These are phyloP conservation scores for Globisporangium sylvaticum DNA, from an alignment of 352 stramenopile species.

Conservation along the genomic window DNA sequence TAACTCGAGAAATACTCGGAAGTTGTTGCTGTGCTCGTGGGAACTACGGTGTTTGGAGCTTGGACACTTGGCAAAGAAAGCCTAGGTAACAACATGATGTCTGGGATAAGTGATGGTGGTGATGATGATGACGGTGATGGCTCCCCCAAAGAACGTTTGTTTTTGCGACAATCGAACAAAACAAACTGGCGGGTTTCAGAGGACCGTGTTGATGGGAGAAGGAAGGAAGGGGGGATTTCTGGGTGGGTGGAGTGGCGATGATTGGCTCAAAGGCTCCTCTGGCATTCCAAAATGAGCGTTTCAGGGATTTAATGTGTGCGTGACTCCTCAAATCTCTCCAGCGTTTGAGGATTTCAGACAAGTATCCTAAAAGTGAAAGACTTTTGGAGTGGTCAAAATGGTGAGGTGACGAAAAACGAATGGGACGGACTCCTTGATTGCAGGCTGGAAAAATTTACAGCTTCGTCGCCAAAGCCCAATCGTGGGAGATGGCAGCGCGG, in stretches of 20 bases:
- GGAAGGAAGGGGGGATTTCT: not conserved
- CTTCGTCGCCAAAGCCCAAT: not conserved
- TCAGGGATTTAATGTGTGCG: not conserved
- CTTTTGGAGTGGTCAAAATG: not conserved
- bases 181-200: not conserved
- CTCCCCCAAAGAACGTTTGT: too few species aligned
- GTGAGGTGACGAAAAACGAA: not conserved
- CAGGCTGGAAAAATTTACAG: not conserved
- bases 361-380: not conserved
- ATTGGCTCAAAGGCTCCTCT: not conserved
- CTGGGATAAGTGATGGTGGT: too few species aligned
- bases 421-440: not conserved
- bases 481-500: not conserved
- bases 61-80: too few species aligned
- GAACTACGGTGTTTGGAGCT: too few species aligned
- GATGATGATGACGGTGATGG: too few species aligned
- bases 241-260: not conserved
- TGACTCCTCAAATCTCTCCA: not conserved
- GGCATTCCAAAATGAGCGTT: not conserved
- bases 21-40: too few species aligned
- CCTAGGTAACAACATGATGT: too few species aligned
- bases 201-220: not conserved
- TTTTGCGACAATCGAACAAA: not conserved
- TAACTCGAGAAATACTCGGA: too few species aligned
- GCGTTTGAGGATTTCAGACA: not conserved